phyloP scores from a whole-genome alignment of 345 rosid genomes.

The Ceriops decandra region DNA sequence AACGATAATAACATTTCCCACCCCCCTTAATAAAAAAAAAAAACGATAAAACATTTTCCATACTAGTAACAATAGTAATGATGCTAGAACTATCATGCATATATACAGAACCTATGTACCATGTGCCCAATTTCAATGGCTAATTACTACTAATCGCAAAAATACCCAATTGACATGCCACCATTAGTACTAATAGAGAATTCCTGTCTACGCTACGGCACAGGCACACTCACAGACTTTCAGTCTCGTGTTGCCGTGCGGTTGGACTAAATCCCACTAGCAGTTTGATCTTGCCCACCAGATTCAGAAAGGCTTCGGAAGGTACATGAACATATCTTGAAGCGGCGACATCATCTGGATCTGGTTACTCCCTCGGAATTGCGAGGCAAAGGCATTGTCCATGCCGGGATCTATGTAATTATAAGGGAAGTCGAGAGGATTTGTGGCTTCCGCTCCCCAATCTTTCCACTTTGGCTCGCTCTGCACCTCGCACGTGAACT shows the following conservation, averaged over 20 bases:
- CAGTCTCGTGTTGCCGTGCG: slow-evolving; percentile 50
- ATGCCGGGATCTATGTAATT: slow-evolving; percentile 52
- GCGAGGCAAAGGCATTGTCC: slow-evolving; percentile 34
- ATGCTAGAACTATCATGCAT: no score
- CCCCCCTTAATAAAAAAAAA: no score
- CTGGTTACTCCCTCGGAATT: slow-evolving; percentile 40
- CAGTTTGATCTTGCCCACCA: background rate
- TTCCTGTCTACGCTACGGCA: slow-evolving; percentile 5
- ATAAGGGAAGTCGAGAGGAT: slow-evolving; percentile 27
- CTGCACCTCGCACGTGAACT: slow-evolving; percentile 84
- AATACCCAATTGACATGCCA: background rate
- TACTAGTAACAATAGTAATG: background rate
- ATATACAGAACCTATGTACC: no score
- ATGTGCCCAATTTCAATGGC: no score
- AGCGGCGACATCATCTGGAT: slow-evolving; percentile 66
- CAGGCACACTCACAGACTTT: slow-evolving; percentile 56
- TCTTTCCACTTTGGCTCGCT: slow-evolving; percentile 72
- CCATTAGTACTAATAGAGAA: background rate
- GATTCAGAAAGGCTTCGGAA: slow-evolving; percentile 47
- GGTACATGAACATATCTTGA: slow-evolving; percentile 68
- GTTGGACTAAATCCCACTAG: background rate
- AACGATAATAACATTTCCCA: background rate
- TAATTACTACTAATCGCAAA: background rate
- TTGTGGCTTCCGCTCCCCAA: slow-evolving; percentile 28
- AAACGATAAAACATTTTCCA: background rate